phyloP scores from a whole-genome alignment of 345 rosid genomes.

The Pseudoturritis turrita region DNA sequence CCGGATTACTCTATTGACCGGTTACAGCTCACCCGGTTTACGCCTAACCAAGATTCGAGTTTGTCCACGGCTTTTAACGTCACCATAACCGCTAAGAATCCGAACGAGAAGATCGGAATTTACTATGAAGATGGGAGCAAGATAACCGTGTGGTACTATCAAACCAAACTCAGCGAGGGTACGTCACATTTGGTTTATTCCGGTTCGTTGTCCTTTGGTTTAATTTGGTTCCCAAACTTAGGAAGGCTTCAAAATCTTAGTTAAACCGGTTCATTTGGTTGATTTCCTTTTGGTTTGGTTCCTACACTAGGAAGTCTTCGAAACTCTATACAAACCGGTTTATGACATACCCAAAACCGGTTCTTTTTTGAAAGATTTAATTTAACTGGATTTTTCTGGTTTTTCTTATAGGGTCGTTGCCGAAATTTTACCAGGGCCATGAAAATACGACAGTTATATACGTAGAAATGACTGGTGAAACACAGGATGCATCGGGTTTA shows the following conservation, averaged over 20 bases:
- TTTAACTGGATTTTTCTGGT: neutral
- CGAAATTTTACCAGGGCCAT: constrained; percentile 89
- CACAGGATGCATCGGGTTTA: constrained; percentile 45
- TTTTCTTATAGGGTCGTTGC: constrained; percentile 47
- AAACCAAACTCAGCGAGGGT: constrained; percentile 50
- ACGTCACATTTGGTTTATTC: neutral
- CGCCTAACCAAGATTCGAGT: constrained; percentile 36
- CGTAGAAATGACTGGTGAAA: constrained; percentile 54
- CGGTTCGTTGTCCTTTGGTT: neutral
- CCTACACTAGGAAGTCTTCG: neutral
- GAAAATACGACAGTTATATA: constrained; percentile 61
- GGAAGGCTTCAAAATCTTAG: neutral
- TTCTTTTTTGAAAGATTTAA: neutral
- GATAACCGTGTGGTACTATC: constrained; percentile 51
- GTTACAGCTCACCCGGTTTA: constrained; percentile 51
- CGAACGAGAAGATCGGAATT: constrained; percentile 75
- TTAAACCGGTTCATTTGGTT: neutral
- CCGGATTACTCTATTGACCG: constrained; percentile 61
- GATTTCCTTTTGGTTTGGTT: neutral
- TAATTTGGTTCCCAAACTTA: neutral
- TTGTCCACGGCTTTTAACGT: constrained; percentile 55
- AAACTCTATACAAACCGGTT: neutral
- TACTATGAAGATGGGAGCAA: constrained; percentile 83
- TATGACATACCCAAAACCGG: neutral
- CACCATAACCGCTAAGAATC: constrained; percentile 61